These are phyloP conservation scores for Septoria linicola DNA, from an alignment of 2,329 filamentous ascomycete genomes.

Conservation along the genomic window DNA sequence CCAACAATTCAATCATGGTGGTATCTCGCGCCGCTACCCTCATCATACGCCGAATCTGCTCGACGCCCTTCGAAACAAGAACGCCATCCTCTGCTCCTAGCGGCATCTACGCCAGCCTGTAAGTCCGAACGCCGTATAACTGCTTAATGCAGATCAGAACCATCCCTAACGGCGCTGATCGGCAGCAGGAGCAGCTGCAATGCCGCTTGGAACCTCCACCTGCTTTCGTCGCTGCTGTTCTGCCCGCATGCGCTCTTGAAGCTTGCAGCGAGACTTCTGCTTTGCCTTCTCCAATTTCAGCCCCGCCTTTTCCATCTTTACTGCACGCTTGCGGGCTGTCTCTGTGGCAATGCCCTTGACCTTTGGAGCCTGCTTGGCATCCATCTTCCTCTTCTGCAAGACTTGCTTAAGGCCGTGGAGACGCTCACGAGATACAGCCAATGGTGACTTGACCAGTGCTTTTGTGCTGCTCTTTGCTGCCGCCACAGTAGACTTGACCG, in stretches of 20 bases:
- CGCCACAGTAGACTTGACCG: constrained; percentile 21
- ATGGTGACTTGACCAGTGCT: constrained; percentile 14
- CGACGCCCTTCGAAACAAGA: no score
- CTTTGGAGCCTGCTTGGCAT: neutral
- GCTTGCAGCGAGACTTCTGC: neutral
- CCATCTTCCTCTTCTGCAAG: constrained; percentile 2
- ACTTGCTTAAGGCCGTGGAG: constrained; percentile 20
- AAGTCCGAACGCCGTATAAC: neutral
- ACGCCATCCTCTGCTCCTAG: no score
- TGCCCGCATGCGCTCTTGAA: neutral
- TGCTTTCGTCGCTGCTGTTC: neutral
- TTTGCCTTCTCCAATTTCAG: neutral
- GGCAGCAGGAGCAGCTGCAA: neutral
- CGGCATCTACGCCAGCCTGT: no score
- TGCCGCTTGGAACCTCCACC: neutral
- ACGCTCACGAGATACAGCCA: constrained; percentile 20
- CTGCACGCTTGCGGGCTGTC: neutral
- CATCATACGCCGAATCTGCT: no score
- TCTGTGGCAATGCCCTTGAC: neutral
- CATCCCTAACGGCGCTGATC: constrained; percentile 5
- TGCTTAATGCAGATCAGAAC: neutral
- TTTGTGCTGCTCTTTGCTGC: constrained; percentile 20
- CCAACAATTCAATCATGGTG: no score
- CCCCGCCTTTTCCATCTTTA: neutral
- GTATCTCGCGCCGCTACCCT: no score